A percentile compares a stretch with the other conserved stretches of the same genome.
Conservation (phyloP, 2,329 filamentous ascomycete genomes). For the Metarhizium rileyi region DNA sequence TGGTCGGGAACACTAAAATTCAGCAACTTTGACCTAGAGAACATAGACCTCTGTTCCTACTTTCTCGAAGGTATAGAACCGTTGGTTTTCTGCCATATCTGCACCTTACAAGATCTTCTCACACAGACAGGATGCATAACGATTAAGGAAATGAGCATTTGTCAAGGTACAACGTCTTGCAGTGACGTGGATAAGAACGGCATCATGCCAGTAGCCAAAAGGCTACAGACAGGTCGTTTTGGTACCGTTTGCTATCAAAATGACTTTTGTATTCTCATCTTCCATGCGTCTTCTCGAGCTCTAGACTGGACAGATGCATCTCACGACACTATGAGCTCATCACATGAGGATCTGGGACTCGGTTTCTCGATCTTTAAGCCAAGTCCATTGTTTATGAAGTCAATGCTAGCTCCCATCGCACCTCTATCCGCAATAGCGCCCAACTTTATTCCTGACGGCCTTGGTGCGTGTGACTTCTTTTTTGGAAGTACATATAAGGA, state of each 20-base stretch:
- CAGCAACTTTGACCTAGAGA: constrained; percentile 8
- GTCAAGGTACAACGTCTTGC: constrained; percentile 13
- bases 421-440: neutral
- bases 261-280: constrained; percentile 25
- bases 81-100: constrained; percentile 25
- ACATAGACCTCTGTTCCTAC: constrained; percentile 15
- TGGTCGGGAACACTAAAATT: constrained; percentile 9
- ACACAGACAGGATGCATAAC: constrained; percentile 5
- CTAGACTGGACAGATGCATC: neutral
- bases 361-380: constrained; percentile 29
- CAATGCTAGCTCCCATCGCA: constrained; percentile 17
- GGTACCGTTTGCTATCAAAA: constrained; percentile 24
- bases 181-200: constrained; percentile 3
- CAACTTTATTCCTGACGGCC: constrained; percentile 1
- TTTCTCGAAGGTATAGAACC: constrained; percentile 15
- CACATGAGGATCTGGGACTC: constrained; percentile 13
- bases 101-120: constrained; percentile 22
- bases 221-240: constrained; percentile 25
- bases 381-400: constrained; percentile 8
- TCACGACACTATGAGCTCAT: neutral
- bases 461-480: constrained; percentile 18
- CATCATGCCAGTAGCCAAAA: constrained; percentile 21
- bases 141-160: constrained; percentile 7
- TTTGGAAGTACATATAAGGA: constrained; percentile 23
- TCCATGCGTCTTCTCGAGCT: constrained; percentile 22